Evolutionary conservation across 768 basidiomycete genomes (phyloP).

Genomic region (Lactifluus volemus): DNA sequence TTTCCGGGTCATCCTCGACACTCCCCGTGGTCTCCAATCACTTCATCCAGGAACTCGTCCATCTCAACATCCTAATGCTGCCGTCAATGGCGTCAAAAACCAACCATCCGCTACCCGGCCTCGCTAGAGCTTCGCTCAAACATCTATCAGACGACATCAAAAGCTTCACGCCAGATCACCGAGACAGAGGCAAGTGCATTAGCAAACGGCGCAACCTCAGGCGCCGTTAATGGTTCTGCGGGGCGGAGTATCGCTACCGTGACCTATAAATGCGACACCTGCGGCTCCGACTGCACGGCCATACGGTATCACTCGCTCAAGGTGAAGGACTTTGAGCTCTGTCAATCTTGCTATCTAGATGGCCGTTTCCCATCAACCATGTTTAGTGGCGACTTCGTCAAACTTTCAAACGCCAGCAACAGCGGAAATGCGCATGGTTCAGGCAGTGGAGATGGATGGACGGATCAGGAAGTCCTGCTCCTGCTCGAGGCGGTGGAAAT

Average conservation of each 20-base stretch:
- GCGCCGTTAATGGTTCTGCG: conserved; percentile 35
- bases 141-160: conserved; percentile 83
- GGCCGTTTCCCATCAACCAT: conserved; percentile 94
- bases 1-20: conserved; percentile 95
- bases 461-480: conserved; percentile 80
- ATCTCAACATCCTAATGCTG: conserved; percentile 31
- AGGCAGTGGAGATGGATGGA: conserved; percentile 58
- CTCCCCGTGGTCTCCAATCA: conserved; percentile 91
- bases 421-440: conserved; percentile 29
- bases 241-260: conserved; percentile 29
- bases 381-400: conserved; percentile 97
- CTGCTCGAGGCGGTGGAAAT: conserved; percentile 97
- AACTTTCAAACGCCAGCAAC: conserved; percentile 43
- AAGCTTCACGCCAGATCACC: conserved; percentile 65
- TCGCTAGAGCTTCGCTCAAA: conserved; percentile 81
- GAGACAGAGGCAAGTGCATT: conserved; percentile 60
- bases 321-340: conserved; percentile 85
- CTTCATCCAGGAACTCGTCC: conserved; percentile 76
- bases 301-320: conserved; percentile 90
- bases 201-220: conserved; percentile 41
- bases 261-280: conserved; percentile 82
- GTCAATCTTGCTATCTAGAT: conserved; percentile 87
- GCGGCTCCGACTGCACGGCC: conserved; percentile 86
- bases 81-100: conserved; percentile 40
- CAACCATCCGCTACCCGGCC: conserved; percentile 40